Percentiles rank a stretch among this genome's conserved stretches.
These are phyloP conservation scores for Cyamopsis tetragonoloba DNA, from an alignment of 306 rosid genomes.

Conservation along the genomic window DNA sequence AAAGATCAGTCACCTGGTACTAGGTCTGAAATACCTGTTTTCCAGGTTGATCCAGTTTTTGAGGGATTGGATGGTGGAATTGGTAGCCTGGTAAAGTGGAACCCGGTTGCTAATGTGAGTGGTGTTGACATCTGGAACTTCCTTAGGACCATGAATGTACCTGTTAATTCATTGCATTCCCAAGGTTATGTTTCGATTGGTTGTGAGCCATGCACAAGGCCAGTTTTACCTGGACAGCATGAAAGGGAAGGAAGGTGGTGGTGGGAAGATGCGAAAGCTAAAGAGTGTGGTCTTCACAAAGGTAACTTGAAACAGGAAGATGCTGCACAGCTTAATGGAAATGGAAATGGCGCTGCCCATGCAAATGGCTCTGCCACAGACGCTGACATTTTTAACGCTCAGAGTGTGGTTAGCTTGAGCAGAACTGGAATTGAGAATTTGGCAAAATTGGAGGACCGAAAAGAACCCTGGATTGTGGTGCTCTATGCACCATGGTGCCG, in stretches of 20 bases:
- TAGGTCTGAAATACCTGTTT: constrained; percentile 87
- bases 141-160: constrained; percentile 86
- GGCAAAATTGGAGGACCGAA: constrained; percentile 57
- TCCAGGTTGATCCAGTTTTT: constrained; percentile 93
- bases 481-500: constrained; percentile 99
- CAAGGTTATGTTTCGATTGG: constrained; percentile 90
- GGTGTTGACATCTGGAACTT: constrained; percentile 83
- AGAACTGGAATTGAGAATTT: constrained; percentile 83
- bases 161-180: constrained; percentile 80
- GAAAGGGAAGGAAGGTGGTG: constrained; percentile 99
- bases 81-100: constrained; percentile 95
- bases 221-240: constrained; percentile 95
- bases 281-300: constrained; percentile 99
- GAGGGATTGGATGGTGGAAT: constrained; percentile 85
- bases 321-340: constrained; percentile 39
- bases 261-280: constrained; percentile 99
- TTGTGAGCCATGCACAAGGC: constrained; percentile 97
- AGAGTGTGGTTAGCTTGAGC: constrained; percentile 60
- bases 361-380: constrained; percentile 40
- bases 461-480: constrained; percentile 87
- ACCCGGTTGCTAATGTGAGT: constrained; percentile 80
- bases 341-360: constrained; percentile 41
- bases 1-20: constrained; percentile 99
- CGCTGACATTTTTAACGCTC: constrained; percentile 61
- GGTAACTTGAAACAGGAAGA: constrained; percentile 76